A percentile compares a stretch with the other conserved stretches of the same genome.
These are phyloP conservation scores for Amoebophrya sp. DNA, from an alignment of 169 alveolate species.

Conservation along the genomic window DNA sequence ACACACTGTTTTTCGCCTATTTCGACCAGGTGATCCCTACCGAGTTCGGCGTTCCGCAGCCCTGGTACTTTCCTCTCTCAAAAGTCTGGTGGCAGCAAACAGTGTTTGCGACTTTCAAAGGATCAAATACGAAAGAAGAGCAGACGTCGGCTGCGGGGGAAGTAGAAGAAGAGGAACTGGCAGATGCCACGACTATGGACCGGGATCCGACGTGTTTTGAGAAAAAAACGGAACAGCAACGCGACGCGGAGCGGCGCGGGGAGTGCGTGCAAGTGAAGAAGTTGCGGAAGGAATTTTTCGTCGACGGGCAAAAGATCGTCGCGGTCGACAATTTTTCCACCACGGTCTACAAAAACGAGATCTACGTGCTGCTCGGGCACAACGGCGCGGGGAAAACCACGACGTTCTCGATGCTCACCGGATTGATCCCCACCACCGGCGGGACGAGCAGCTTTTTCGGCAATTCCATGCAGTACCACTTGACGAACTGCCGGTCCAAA, in stretches of 20 bases:
- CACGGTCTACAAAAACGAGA: constrained; percentile 52
- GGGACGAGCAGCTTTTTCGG: constrained; percentile 58
- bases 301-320: background rate
- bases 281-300: background rate
- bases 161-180: background rate
- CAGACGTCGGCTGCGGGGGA: background rate
- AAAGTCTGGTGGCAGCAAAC: background rate
- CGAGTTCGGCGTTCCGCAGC: background rate
- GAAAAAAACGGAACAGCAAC: background rate
- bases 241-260: background rate
- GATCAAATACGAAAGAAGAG: background rate
- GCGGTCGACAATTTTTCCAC: constrained; percentile 43
- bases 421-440: constrained; percentile 53
- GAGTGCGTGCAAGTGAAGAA: background rate
- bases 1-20: background rate
- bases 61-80: background rate
- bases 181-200: no score
- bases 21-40: background rate
- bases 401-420: constrained; percentile 72
- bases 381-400: constrained; percentile 91
- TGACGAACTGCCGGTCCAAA: constrained; percentile 41
- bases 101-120: background rate
- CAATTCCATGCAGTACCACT: constrained; percentile 56
- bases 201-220: background rate
- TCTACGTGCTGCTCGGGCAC: constrained; percentile 72